Conservation (phyloP, 371 early-diverging fungal species). For the Apophysomyces elegans region DNA sequence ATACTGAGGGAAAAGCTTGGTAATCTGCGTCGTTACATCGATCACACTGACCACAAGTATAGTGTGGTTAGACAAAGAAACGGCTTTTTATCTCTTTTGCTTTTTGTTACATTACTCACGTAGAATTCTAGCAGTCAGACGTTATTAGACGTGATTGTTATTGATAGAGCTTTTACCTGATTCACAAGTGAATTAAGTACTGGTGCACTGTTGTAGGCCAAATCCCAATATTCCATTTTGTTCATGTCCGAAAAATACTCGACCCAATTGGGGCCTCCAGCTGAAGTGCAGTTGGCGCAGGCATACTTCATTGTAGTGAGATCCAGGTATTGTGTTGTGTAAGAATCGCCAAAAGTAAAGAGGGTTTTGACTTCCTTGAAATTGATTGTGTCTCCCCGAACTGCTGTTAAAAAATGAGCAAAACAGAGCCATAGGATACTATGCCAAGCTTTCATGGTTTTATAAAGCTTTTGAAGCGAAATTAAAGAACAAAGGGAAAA, state of each 20-base stretch:
- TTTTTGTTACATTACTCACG: constrained; percentile 6
- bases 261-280: constrained; percentile 49
- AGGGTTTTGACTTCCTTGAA: constrained; percentile 29
- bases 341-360: constrained; percentile 47
- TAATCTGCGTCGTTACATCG: constrained; percentile 40
- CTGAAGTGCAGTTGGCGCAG: constrained; percentile 39
- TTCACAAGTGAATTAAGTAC: constrained; percentile 30
- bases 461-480: background rate
- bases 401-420: background rate
- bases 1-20: constrained; percentile 26
- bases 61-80: background rate
- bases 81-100: background rate
- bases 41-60: constrained; percentile 33
- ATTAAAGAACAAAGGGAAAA: constrained; percentile 10
- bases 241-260: constrained; percentile 29
- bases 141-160: background rate
- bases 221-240: constrained; percentile 37
- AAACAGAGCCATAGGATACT: background rate
- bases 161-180: constrained; percentile 23
- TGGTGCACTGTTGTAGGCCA: constrained; percentile 47
- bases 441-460: background rate
- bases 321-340: constrained; percentile 39
- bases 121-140: background rate
- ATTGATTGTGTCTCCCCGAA: background rate
- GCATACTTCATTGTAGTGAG: constrained; percentile 28